Evolutionary conservation across 2,329 filamentous ascomycete genomes (phyloP), one percentile per base, ranked within the genome.

Genomic region (Colletotrichum tamarilloi): DNA sequence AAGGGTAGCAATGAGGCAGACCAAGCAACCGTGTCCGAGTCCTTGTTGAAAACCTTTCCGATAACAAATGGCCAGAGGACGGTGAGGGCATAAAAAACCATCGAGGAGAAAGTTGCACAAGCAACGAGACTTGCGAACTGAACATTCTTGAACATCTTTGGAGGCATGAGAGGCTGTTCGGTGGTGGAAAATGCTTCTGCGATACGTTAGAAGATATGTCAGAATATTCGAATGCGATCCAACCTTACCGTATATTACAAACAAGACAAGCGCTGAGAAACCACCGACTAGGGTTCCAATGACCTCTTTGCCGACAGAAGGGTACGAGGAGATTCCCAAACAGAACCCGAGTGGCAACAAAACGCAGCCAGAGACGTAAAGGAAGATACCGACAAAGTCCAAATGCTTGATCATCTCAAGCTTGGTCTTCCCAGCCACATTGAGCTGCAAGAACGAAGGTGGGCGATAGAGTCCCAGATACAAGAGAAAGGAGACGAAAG

Each of bases 381-480:
- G 79, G 46, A 84, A 76, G 64, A 87, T 83, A 35, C 86, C 86
- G 52, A 85, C 68, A 72, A 80, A 85, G 76, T 88, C 88, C 14
- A 89, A 80, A 69, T 84, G 80, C 76, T 81, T 83, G 56, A 85
- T 74, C 76, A 83, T 80, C 74, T 85, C 78, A 76, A 79, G 75
- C 58, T 78, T 80, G 2, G 80, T 80, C 76, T 82, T 84, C 49
- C 80, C 78, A 65, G 78, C 53, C 28, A 82, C 77, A 72, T 86
- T 84, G 22, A 86, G 81, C 78, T 84, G 83, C 24, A 81, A 77
- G 77, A 83, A 87, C 8, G 81, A 83, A 0, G 87, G 86, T 28
- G 85, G 87, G 74, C 84, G 83, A 78, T 88, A 88, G 68, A 85
- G 84, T 74, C 86, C 80, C 42, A 79, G 78, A 69, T 84, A 87